Conservation (phyloP, 148 eudicot species). For the Euryodendron excelsum region DNA sequence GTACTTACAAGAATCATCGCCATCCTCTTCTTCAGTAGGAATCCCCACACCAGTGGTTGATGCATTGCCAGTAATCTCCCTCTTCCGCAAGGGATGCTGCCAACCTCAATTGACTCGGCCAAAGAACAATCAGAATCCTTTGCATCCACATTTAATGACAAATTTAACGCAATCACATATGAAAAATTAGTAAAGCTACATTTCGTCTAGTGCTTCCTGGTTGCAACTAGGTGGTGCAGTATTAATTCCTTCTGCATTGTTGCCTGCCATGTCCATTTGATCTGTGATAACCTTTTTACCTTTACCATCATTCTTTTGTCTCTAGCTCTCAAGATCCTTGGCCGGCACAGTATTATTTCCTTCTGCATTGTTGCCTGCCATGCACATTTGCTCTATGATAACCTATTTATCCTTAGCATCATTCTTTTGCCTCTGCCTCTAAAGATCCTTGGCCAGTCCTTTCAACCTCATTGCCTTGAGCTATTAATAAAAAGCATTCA, state of each 20-base stretch:
- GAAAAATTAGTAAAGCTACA: no score
- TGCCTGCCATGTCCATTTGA: no score
- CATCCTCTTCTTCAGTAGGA: conserved; percentile 48
- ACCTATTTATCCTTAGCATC: conserved; percentile 62
- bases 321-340: no score
- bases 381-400: conserved; percentile 28
- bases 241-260: no score
- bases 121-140: conserved; percentile 10
- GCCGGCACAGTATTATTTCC: no score
- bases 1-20: conserved; percentile 65
- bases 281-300: no score
- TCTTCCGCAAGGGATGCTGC: conserved; percentile 90
- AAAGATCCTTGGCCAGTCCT: conserved; percentile 59
- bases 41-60: conserved; percentile 43
- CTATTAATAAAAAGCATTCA: conserved; percentile 39
- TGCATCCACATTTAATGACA: background rate
- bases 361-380: conserved; percentile 14
- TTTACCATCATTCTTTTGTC: no score
- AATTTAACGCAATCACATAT: conserved; percentile 4
- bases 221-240: conserved; percentile 13
- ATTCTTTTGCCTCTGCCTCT: conserved; percentile 54
- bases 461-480: conserved; percentile 69
- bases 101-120: conserved; percentile 59
- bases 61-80: conserved; percentile 43
- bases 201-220: conserved; percentile 70